Conservation (phyloP, 768 basidiomycete species). For the Daedalea quercina region DNA sequence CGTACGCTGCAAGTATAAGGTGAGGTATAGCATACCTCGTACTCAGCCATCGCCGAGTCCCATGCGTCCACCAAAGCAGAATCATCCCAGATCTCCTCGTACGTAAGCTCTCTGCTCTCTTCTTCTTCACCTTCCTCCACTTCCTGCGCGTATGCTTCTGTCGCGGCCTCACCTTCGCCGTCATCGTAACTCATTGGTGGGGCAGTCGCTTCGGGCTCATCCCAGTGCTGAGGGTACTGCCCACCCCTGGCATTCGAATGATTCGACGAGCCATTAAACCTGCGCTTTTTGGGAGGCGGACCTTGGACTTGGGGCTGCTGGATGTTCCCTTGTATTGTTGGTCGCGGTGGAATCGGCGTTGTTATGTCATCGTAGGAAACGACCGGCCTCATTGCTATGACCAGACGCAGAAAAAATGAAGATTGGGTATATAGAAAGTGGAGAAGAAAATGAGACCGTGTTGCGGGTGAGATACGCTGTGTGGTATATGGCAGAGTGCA, state of each 20-base stretch:
- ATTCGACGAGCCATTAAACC: conserved; percentile 29
- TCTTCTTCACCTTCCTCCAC: conserved; percentile 21
- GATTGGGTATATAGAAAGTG: too few species aligned
- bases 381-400: conserved; percentile 31
- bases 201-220: conserved; percentile 28
- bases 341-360: conserved; percentile 25
- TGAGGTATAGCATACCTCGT: conserved; percentile 39
- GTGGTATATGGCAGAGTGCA: too few species aligned
- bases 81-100: conserved; percentile 83
- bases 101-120: conserved; percentile 58
- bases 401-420: background rate
- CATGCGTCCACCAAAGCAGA: conserved; percentile 77
- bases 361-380: conserved; percentile 65
- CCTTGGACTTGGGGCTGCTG: conserved; percentile 7
- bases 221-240: conserved; percentile 34
- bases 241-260: conserved; percentile 21
- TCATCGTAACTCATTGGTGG: conserved; percentile 28
- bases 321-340: conserved; percentile 10
- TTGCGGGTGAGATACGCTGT: too few species aligned
- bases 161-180: conserved; percentile 3
- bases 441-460: too few species aligned
- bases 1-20: background rate
- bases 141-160: conserved; percentile 23
- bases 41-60: conserved; percentile 81
- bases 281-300: conserved; percentile 50